Evolutionary conservation across 106 monocot genomes (phyloP).

Genomic region (Allium fistulosum): DNA sequence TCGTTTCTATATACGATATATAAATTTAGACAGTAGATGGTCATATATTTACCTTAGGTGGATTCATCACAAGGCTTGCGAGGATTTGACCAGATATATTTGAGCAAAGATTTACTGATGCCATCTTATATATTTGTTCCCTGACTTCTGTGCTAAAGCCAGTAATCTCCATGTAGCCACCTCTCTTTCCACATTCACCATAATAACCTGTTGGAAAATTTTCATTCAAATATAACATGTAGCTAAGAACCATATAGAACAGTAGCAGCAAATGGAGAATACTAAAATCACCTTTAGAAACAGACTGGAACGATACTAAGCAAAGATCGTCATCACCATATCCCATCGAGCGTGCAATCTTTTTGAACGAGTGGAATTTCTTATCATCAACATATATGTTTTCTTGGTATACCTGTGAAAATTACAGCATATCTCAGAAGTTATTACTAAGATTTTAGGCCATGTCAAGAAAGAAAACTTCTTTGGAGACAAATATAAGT

Average conservation of each 20-base stretch:
- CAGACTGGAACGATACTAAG: slow-evolving; percentile 87
- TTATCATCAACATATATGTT: slow-evolving; percentile 87
- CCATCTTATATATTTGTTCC: slow-evolving; percentile 95
- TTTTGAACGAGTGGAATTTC: slow-evolving; percentile 94
- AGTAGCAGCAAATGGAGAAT: neutral
- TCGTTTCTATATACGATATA: neutral
- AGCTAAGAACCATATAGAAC: neutral
- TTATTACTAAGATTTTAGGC: neutral
- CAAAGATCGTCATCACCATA: slow-evolving; percentile 68
- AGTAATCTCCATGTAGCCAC: slow-evolving; percentile 96
- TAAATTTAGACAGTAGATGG: neutral
- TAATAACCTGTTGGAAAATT: slow-evolving; percentile 53
- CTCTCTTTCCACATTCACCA: slow-evolving; percentile 98
- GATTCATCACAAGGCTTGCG: slow-evolving; percentile 94
- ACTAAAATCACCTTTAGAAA: slow-evolving; percentile 71
- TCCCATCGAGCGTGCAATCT: slow-evolving; percentile 82
- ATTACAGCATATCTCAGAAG: neutral
- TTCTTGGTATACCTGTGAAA: slow-evolving; percentile 86
- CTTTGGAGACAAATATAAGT: neutral
- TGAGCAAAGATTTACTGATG: slow-evolving; percentile 95
- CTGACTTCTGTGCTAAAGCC: slow-evolving; percentile 72
- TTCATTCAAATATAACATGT: neutral
- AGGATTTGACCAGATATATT: slow-evolving; percentile 96
- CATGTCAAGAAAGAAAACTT: neutral
- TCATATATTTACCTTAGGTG: slow-evolving; percentile 64